These are phyloP conservation scores for Apiotrichum sp. DNA, from an alignment of 1,284 basidiomycete genomes.

Conservation along the genomic window DNA sequence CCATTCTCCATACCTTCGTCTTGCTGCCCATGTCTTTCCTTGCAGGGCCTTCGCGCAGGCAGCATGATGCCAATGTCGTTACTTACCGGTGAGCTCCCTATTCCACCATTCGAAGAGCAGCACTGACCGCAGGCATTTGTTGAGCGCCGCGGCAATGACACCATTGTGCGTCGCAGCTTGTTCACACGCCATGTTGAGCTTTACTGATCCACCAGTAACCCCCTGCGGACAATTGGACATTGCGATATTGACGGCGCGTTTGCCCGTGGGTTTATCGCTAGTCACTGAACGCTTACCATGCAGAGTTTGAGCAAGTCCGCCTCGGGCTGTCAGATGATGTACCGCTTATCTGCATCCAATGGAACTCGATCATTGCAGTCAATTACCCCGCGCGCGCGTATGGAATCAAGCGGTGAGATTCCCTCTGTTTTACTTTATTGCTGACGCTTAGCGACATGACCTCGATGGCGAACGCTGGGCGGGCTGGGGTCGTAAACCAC, in stretches of 20 bases:
- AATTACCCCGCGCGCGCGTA: constrained; percentile 90
- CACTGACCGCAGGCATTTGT: constrained; percentile 29
- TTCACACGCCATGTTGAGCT: too few species aligned
- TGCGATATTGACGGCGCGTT: constrained; percentile 94
- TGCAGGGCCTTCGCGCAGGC: background rate
- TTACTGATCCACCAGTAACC: constrained; percentile 26
- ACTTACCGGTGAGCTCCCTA: constrained; percentile 6
- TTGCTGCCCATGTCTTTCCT: background rate
- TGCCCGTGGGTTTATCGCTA: constrained; percentile 49
- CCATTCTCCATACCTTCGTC: background rate
- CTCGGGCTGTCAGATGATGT: constrained; percentile 63
- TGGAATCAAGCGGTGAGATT: constrained; percentile 64
- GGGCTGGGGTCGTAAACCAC: background rate
- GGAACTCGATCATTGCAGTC: constrained; percentile 83
- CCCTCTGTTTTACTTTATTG: background rate
- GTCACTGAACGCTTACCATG: background rate
- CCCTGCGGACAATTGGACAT: constrained; percentile 61
- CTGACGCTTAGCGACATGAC: background rate
- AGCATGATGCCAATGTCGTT: background rate
- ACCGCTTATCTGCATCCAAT: constrained; percentile 88
- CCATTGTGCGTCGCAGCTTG: constrained; percentile 24
- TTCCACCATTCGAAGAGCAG: background rate
- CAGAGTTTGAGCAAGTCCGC: constrained; percentile 76
- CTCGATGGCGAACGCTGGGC: background rate
- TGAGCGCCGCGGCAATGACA: constrained; percentile 40